phyloP scores from a whole-genome alignment of 108 stramenopile genomes.

The Seminavis robusta region DNA sequence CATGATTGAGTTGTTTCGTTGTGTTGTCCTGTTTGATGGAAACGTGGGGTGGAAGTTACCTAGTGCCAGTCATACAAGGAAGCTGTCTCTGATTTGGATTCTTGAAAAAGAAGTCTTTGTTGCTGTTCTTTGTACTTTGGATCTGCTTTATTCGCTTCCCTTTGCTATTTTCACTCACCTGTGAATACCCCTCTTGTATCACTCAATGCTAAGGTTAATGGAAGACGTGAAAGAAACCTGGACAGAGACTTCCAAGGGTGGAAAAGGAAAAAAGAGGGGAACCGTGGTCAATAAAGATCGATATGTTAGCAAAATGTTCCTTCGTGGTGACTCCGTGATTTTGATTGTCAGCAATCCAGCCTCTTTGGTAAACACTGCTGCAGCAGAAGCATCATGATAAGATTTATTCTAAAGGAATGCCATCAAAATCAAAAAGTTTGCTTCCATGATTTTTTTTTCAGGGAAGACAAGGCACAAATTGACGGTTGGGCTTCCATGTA shows the following conservation, averaged over 20 bases:
- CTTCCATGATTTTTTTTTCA: not conserved
- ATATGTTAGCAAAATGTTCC: conserved; percentile 98
- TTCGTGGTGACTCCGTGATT: conserved; percentile 98
- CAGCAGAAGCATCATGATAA: not conserved
- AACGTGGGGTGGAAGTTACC: not conserved
- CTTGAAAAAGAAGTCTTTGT: too few species aligned
- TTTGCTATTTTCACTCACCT: not conserved
- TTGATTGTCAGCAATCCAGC: conserved; percentile 91
- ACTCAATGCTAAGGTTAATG: conserved; percentile 88
- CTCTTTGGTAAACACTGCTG: conserved; percentile 40
- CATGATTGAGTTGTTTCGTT: not conserved
- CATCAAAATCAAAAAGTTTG: not conserved
- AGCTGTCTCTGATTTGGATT: too few species aligned
- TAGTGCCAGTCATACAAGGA: too few species aligned
- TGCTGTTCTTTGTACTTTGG: too few species aligned
- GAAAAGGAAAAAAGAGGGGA: conserved; percentile 87
- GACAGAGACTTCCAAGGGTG: conserved; percentile 95
- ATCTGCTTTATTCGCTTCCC: too few species aligned
- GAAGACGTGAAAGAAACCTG: conserved; percentile 99
- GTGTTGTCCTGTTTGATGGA: not conserved
- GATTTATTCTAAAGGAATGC: too few species aligned
- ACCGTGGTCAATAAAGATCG: conserved; percentile 93
- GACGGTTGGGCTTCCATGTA: too few species aligned
- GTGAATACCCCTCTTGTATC: not conserved
- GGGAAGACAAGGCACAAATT: not conserved